Conservation (phyloP, 169 alveolate species). For the Sarcocystis neurona region DNA sequence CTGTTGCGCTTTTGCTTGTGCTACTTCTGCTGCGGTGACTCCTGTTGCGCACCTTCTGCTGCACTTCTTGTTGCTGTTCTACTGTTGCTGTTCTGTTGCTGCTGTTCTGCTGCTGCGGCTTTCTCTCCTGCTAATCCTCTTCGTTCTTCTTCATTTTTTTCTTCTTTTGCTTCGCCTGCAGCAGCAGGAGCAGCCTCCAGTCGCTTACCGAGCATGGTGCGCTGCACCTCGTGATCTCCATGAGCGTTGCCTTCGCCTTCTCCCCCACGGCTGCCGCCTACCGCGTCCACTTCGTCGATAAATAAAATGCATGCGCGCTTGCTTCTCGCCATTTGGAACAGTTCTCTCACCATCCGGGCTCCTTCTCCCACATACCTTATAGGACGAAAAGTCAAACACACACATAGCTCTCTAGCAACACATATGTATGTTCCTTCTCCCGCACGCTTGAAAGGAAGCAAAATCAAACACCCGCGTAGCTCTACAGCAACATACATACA, state of each 20-base stretch:
- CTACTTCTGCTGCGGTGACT: no score
- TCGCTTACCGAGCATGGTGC: conserved; percentile 90
- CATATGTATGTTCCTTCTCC: not conserved
- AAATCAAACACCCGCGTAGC: no score
- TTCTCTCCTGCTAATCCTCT: no score
- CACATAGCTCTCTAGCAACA: not conserved
- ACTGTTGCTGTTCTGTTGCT: no score
- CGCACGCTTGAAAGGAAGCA: no score
- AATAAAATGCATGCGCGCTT: conserved; percentile 97
- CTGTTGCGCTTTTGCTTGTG: no score
- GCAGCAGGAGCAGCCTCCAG: not conserved
- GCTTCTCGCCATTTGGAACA: conserved; percentile 96
- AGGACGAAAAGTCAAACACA: not conserved
- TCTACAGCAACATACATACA: no score
- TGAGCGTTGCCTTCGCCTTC: conserved; percentile 87
- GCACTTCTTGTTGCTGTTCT: no score
- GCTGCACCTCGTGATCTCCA: conserved; percentile 97
- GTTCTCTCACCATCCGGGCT: conserved; percentile 98
- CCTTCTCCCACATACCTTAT: conserved; percentile 99
- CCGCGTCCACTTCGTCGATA: conserved; percentile 98
- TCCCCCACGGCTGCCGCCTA: conserved; percentile 89
- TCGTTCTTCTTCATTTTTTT: not conserved
- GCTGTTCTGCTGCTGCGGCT: no score
- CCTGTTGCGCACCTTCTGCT: no score
- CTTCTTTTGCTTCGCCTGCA: not conserved